Evolutionary conservation across 345 rosid genomes (phyloP).

Genomic region (Cardiospermum halicacabum): DNA sequence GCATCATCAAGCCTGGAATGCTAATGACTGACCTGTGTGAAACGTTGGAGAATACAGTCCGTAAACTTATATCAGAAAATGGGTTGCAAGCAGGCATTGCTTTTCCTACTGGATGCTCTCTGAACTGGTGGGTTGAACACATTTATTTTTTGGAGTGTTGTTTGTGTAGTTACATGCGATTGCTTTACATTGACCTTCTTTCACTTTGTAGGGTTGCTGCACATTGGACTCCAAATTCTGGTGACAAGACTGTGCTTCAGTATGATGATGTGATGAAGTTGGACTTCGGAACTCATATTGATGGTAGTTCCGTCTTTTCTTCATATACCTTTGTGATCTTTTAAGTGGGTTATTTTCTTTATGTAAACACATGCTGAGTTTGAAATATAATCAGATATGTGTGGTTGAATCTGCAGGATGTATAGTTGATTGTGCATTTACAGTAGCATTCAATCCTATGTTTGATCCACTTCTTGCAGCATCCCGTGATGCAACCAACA

Average conservation of each 20-base stretch:
- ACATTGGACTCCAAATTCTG: conserved; percentile 97
- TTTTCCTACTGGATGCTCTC: conserved; percentile 97
- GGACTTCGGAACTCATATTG: conserved; percentile 97
- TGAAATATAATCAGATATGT: conserved; percentile 13
- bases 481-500: conserved; percentile 90
- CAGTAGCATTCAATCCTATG: conserved; percentile 99
- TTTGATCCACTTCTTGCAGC: conserved; percentile 89
- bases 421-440: conserved; percentile 92
- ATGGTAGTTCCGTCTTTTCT: conserved; percentile 39
- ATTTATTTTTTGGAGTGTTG: conserved; percentile 3
- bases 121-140: conserved; percentile 65
- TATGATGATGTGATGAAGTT: conserved; percentile 95
- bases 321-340: not conserved
- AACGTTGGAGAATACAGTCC: conserved; percentile 83
- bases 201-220: conserved; percentile 87
- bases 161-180: conserved; percentile 1
- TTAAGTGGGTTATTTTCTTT: not conserved
- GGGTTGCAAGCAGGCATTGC: conserved; percentile 98
- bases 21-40: conserved; percentile 91
- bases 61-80: conserved; percentile 82
- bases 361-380: not conserved
- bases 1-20: conserved; percentile 89
- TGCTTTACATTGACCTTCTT: conserved; percentile 15
- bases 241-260: conserved; percentile 96
- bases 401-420: conserved; percentile 50